A percentile compares a stretch with the other conserved stretches of the same genome.
Evolutionary conservation across 2,329 filamentous ascomycete genomes (phyloP).

Genomic region (Ophiocordyceps camponoti-rufipedis): DNA sequence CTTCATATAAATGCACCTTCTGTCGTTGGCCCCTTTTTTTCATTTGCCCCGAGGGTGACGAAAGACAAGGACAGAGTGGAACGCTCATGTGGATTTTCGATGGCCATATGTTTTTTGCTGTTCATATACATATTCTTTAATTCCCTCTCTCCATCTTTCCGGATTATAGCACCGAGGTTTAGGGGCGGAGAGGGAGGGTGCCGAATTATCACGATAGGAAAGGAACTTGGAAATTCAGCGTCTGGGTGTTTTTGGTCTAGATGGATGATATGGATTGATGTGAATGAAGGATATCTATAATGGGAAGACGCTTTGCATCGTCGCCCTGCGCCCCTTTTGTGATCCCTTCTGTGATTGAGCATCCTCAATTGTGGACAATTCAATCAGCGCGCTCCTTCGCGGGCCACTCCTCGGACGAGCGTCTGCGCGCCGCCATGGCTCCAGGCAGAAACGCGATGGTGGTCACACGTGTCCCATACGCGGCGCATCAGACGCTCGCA

Average conservation of each 20-base stretch:
- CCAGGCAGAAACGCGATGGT: constrained; percentile 47
- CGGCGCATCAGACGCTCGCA: constrained; percentile 35
- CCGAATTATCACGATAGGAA: background rate
- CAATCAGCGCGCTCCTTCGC: too few relatives aligned
- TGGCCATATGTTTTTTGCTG: background rate
- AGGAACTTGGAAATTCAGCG: background rate
- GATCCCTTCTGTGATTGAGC: too few relatives aligned
- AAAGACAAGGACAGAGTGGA: background rate
- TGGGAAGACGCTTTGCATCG: background rate
- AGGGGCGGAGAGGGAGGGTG: background rate
- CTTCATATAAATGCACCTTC: background rate
- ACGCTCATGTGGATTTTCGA: too few relatives aligned
- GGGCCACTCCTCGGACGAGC: constrained; percentile 3
- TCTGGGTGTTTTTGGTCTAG: background rate
- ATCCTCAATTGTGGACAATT: too few relatives aligned
- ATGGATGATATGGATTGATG: background rate
- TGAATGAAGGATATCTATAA: background rate
- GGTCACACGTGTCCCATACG: constrained; percentile 48
- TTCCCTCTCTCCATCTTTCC: background rate
- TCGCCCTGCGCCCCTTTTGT: too few relatives aligned
- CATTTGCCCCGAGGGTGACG: background rate
- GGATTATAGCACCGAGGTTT: background rate
- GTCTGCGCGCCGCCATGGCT: constrained; percentile 30
- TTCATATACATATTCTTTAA: constrained; percentile 1
- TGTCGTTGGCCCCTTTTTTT: background rate